Evolutionary conservation across 768 basidiomycete genomes (phyloP), one percentile per base, ranked within the genome.

Genomic region (Rickenella mellea): DNA sequence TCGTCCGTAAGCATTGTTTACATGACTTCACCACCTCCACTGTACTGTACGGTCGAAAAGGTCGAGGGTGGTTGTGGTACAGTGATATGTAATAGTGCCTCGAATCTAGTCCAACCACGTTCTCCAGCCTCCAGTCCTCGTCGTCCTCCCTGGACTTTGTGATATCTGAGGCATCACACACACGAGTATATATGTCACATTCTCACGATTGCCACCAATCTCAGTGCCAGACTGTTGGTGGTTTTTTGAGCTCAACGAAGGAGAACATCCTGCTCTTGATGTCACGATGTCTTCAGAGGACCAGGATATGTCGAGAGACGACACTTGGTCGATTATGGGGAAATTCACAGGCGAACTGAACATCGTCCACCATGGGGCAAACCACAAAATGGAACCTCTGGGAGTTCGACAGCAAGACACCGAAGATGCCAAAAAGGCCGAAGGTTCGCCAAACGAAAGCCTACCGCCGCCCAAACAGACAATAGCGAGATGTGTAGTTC

Each of bases 281-380:
- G 84, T 84, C 2, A 82, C 74, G 12, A 73, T 89, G 26, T 70
- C 74, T 41, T 89, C 88, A 2, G 83, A 84, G 27, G 88, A 89
- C 50, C 71, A 88, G 27, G 88, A 91, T 56, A 90, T 91, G 88
- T 83, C 88, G 2, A 74, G 84, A 39, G 88, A 90, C 49, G 88
- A 91, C 51, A 87, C 87, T 1, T 89, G 84, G 11, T 66, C 78
- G 17, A 88, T 91, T 17, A 88, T 85, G 38, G 88, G 88, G 29
- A 65, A 74, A 60, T 91, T 89, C 63, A 89, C 83, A 84, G 88
- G 88, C 4, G 89, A 90, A 55, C 75, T 91, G 41, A 78, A 77
- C 50, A 85, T 91, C 39, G 74, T 88, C 10, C 88, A 91, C 54
- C 66, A 74, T 1, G 83, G 78, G 24, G 83, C 85, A 51, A 78